Evolutionary conservation across 345 rosid species (phyloP), one percentile per base, ranked within the genome.

Genomic region (Salix purpurea): DNA sequence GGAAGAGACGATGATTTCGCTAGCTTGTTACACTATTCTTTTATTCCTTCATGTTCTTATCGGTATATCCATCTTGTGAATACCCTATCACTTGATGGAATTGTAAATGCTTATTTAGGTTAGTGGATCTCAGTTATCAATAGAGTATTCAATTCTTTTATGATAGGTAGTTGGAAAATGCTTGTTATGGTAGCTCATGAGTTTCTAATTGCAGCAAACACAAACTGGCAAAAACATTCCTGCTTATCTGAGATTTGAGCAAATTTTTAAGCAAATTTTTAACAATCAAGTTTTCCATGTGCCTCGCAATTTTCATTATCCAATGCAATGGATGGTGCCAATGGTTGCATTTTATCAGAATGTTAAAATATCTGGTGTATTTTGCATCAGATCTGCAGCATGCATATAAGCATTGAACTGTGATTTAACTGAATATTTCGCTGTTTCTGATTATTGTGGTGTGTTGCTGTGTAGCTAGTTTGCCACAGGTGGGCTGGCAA

Each of bases 1-100:
- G 86, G 78, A 96, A 96, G 92, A 85, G 90, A 83, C 84, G 56
- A 75, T 96, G 88, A 90, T 60, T 84, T 83, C 66, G 61, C 58
- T 50, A 46, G 36, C 70, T 30, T 26, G 71, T 66, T 72, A 61
- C 67, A 82, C 74, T 30, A 83, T 87, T 86, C 86, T 85, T 87
- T 86, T 65, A 85, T 87, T 84, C 76, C 81, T 83, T 77, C 50
- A 16, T 56, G 67, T 32, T 65, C 39, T 67, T 67, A 42, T 62
- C 80, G 75, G 79, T 76, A 76, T 76, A 76, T 85, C 71, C 67
- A 28, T 72, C 44, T 30, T 85, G 89, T 88, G 85, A 67, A 89
- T 86, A 75, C 79, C 73, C 34, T 72, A 44, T 74, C 56, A 30
- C 74, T 65, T 72, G 24, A 72, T 68, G 81, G 79, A 82, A 75